phyloP scores from a whole-genome alignment of 1,139 yeast species.

The Keqinozyma sinolaborantium region DNA sequence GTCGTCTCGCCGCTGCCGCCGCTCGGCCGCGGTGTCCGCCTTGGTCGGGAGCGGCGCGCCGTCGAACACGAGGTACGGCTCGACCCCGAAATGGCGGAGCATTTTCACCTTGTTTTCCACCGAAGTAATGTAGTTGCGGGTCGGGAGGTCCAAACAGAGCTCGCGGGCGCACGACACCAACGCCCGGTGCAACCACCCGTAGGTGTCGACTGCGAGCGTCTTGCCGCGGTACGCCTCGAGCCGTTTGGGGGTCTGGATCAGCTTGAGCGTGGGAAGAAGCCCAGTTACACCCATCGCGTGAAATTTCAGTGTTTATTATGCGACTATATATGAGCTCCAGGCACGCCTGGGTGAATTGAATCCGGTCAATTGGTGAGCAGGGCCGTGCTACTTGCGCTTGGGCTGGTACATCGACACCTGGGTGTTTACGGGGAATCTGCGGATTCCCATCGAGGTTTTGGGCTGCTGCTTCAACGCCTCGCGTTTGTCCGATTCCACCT shows the following conservation, averaged over 20 bases:
- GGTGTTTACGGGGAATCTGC: constrained; percentile 24
- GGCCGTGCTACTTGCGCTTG: constrained; percentile 21
- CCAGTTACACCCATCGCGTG: constrained; percentile 76
- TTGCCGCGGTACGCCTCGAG: constrained; percentile 66
- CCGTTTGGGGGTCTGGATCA: constrained; percentile 60
- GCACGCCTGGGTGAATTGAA: constrained; percentile 1
- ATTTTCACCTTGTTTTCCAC: constrained; percentile 61
- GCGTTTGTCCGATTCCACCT: constrained; percentile 11
- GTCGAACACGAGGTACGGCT: constrained; percentile 89
- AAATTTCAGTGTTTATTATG: background rate
- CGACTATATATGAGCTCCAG: background rate
- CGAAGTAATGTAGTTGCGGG: constrained; percentile 60
- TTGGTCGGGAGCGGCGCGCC: constrained; percentile 87
- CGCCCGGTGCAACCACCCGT: constrained; percentile 94
- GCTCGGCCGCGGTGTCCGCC: constrained; percentile 63
- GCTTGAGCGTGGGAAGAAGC: constrained; percentile 67
- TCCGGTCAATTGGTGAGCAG: too few species aligned
- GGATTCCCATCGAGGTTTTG: constrained; percentile 14
- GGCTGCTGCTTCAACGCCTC: constrained; percentile 13
- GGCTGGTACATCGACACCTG: constrained; percentile 30
- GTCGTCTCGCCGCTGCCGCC: constrained; percentile 54
- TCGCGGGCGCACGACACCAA: constrained; percentile 83
- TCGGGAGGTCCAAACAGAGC: constrained; percentile 67
- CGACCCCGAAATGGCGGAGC: constrained; percentile 65
- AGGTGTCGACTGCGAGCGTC: constrained; percentile 88